phyloP scores from a whole-genome alignment of 768 basidiomycete genomes.

The Lyophyllum semitale region DNA sequence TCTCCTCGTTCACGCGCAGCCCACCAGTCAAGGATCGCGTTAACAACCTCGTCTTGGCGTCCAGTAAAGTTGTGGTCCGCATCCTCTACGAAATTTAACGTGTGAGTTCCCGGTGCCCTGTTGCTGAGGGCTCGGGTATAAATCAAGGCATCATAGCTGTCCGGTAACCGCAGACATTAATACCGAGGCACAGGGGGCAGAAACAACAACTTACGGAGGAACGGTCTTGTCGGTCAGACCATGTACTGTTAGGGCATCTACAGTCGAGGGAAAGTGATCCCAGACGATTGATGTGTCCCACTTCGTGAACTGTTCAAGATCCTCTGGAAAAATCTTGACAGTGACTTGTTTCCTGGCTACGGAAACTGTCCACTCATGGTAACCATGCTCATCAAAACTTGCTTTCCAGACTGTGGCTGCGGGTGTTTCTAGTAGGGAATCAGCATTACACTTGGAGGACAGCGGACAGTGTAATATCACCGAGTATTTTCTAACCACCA shows the following conservation, averaged over 20 bases:
- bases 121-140: slow-evolving; percentile 62
- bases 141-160: slow-evolving; percentile 71
- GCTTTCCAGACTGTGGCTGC: slow-evolving; percentile 43
- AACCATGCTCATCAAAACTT: slow-evolving; percentile 57
- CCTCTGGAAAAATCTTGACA: slow-evolving; percentile 55
- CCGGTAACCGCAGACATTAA: slow-evolving; percentile 1
- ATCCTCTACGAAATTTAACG: slow-evolving; percentile 66
- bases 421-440: slow-evolving; percentile 28
- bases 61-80: slow-evolving; percentile 82
- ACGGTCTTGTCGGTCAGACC: slow-evolving; percentile 72
- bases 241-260: slow-evolving; percentile 76
- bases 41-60: slow-evolving; percentile 67
- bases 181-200: background rate
- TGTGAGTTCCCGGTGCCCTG: slow-evolving; percentile 69
- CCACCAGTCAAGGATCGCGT: slow-evolving; percentile 72
- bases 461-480: slow-evolving; percentile 27
- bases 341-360: slow-evolving; percentile 66
- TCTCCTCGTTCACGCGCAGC: slow-evolving; percentile 42
- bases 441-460: slow-evolving; percentile 4
- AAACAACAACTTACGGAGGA: slow-evolving; percentile 55
- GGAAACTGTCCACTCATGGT: slow-evolving; percentile 59
- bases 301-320: slow-evolving; percentile 59
- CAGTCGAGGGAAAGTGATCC: slow-evolving; percentile 60
- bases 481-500: slow-evolving; percentile 40
- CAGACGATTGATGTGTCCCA: slow-evolving; percentile 73